phyloP scores from a whole-genome alignment of 179 eudicot genomes.

The Spinacia oleracea region DNA sequence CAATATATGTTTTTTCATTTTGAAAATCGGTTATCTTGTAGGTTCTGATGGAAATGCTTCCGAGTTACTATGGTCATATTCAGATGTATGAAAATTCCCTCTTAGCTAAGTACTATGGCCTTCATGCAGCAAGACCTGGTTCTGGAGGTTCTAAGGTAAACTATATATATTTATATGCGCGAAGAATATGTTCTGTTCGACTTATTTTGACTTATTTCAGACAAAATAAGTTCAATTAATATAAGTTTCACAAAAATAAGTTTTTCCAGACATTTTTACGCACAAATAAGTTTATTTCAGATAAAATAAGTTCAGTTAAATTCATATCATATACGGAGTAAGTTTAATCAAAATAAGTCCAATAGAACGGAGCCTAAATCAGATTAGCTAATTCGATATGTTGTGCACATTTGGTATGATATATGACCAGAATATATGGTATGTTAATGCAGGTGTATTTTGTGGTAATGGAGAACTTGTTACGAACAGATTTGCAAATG shows the following conservation, averaged over 20 bases:
- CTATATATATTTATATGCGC: background rate
- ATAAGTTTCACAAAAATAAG: too few relatives aligned
- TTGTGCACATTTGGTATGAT: too few relatives aligned
- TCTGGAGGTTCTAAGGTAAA: constrained; percentile 51
- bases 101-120: constrained; percentile 54
- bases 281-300: too few relatives aligned
- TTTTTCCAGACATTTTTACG: too few relatives aligned
- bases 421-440: background rate
- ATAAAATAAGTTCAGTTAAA: too few relatives aligned
- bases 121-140: constrained; percentile 54
- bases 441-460: constrained; percentile 57
- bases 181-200: too few relatives aligned
- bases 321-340: too few relatives aligned
- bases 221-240: too few relatives aligned
- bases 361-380: too few relatives aligned
- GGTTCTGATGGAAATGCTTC: constrained; percentile 50
- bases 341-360: too few relatives aligned
- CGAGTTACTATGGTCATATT: constrained; percentile 39
- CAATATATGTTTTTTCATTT: background rate
- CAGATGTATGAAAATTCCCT: constrained; percentile 32
- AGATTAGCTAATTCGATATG: too few relatives aligned
- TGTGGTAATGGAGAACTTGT: constrained; percentile 58
- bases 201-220: too few relatives aligned
- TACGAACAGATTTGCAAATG: constrained; percentile 39
- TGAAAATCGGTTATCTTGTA: constrained; percentile 12